Evolutionary conservation across 495 filamentous ascomycete species (phyloP), one percentile per base, ranked within the genome.

Genomic region (Hypoxylon crocopeplum): DNA sequence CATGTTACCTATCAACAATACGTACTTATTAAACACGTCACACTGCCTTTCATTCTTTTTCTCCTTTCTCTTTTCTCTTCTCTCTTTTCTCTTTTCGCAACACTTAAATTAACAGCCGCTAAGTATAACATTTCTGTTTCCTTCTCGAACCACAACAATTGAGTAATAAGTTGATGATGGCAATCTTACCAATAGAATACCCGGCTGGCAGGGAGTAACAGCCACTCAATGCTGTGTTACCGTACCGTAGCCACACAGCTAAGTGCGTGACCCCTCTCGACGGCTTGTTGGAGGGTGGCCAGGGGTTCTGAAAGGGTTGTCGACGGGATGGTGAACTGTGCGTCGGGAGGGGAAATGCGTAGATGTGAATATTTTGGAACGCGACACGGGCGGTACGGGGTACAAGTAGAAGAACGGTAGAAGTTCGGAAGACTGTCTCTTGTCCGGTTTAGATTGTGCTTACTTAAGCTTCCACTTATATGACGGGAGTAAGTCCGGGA

Each of bases 271-370:
- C 32, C 44, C 45, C 33, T 25, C 33, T 25, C 40, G 34, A 62
- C 42, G 29, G 56, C 56, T 27, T 62, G 57, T 44, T 64, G 52
- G 38, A 67, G 52, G 13, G 65, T 32, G 29, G 62, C 59, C 21
- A 19, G 32, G 38, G 25, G 54, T 40, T 65, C 36, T 41, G 45
- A 54, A 22, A 36, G 50, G 48, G 66, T 36, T 30, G 64, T 27
- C 42, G 51, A 36, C 39, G 57, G 66, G 62, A 58, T 61, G 63
- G 50, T 48, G 63, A 39, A 67, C 58, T 52, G 51, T 55, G 56
- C 62, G 39, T 55, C 55, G 61, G 61, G 69, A 55, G 56, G 59
- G 48, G 62, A 68, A 57, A 66, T 73, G 54, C 62, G 66, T 66
- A 64, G 65, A 57, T 41, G 64, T 59, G 64, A 67, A 67, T 62